Evolutionary conservation across 2,329 filamentous ascomycete species (phyloP), one percentile per base, ranked within the genome.

Genomic region (Beauveria pseudobassiana): DNA sequence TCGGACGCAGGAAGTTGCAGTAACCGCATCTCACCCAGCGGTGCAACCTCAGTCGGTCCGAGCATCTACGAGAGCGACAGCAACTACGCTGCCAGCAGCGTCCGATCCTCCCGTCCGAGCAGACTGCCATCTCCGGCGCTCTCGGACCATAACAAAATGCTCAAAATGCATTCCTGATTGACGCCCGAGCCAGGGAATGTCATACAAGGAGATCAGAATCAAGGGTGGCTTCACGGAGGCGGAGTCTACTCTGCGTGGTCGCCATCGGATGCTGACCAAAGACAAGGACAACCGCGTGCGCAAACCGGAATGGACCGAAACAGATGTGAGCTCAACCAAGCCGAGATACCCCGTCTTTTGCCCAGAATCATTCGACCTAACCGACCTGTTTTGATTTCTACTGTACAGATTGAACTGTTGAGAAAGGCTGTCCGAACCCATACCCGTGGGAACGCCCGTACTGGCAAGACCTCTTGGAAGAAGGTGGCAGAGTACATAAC

Each of bases 171-270:
- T 80, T 78, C 48, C 76, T 90, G 1, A 70, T 88, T 18, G 68
- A 77, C n/a, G 76, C 78, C 26, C 86, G 84, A 70, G 68, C 71
- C 8, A 71, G 75, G 87, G 87, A 3, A 75, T 83, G 75, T 84
- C 86, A 0, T 91, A 90, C 73, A 82, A 80, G 59, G 79, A 88
- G 63, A 90, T 91, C 67, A 81, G 81, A 43, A 67, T 69, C 7
- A 68, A 74, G 20, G 83, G 86, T 16, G 74, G 77, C 1, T 87
- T 87, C 65, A 73, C 70, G 0, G 86, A 89, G 67, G 85, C 87
- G 1, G 88, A 90, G 73, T 89, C 87, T 12, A 92, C 89, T 0
- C 77, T 93, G 43, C 81, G 89, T 16, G 89, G 89, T 0, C 81
- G 88, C 0, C 85, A 82, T 66, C 78, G 89, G 5, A 84, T 81